Evolutionary conservation across 2,329 filamentous ascomycete genomes (phyloP).

Genomic region (Claviceps fusiformis): DNA sequence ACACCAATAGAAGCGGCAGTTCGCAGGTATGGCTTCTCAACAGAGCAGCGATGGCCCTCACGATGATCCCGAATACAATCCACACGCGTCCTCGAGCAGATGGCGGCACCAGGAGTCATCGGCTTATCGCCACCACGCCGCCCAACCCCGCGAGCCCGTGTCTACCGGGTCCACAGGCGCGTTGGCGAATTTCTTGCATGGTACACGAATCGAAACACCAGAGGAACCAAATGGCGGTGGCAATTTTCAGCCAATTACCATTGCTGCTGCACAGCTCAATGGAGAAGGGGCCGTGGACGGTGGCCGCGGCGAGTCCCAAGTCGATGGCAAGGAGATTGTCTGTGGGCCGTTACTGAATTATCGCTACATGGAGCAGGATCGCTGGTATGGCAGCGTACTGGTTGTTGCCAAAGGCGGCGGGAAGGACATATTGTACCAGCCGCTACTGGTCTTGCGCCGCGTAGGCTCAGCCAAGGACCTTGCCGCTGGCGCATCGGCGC

Average conservation of each 20-base stretch:
- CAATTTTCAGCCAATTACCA: conserved; percentile 35
- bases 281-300: background rate
- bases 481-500: conserved; percentile 11
- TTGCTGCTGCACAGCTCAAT: conserved; percentile 20
- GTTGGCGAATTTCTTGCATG: conserved; percentile 43
- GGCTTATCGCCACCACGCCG: conserved; percentile 38
- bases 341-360: conserved; percentile 70
- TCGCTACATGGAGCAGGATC: conserved; percentile 54
- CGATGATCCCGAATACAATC: conserved; percentile 25
- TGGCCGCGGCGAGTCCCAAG: conserved; percentile 2
- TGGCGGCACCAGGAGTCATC: conserved; percentile 54
- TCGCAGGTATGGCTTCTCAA: conserved; percentile 2
- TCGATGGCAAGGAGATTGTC: conserved; percentile 40
- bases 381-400: conserved; percentile 77
- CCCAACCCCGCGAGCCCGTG: conserved; percentile 18
- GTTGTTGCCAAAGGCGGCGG: conserved; percentile 65
- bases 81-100: conserved; percentile 40
- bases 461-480: conserved; percentile 16
- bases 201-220: conserved; percentile 33
- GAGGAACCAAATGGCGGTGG: conserved; percentile 17
- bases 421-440: conserved; percentile 39
- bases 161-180: conserved; percentile 31
- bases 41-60: conserved; percentile 1
- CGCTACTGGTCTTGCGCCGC: conserved; percentile 43
- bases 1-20: background rate